Conservation (phyloP, 176 grass and related monocot species). For the Saccharum officinarum region DNA sequence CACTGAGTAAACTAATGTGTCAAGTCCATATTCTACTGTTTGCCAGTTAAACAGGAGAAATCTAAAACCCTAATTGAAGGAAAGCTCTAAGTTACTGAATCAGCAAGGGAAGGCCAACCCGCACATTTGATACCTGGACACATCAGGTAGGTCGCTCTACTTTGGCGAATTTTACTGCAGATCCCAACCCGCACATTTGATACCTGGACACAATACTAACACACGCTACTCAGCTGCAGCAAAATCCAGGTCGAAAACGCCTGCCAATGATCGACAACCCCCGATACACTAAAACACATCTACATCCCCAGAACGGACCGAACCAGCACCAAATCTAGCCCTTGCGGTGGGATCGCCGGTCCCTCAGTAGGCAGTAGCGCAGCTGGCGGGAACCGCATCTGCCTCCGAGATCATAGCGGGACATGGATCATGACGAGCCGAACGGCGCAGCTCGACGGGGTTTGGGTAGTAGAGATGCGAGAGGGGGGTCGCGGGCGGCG, state of each 20-base stretch:
- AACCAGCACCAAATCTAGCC: conserved; percentile 29
- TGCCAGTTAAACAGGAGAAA: background rate
- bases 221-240: background rate
- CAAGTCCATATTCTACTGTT: background rate
- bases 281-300: background rate
- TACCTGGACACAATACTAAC: background rate
- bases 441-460: background rate
- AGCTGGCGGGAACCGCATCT: background rate
- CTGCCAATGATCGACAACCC: background rate
- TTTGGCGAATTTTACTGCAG: conserved; percentile 20
- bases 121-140: too few relatives aligned
- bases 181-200: conserved; percentile 36
- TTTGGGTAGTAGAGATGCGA: background rate
- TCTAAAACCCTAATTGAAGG: conserved; percentile 10
- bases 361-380: background rate
- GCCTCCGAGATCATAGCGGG: conserved; percentile 8
- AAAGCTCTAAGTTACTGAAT: conserved; percentile 16
- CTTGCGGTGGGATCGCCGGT: background rate
- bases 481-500: background rate
- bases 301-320: background rate
- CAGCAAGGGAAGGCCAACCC: background rate
- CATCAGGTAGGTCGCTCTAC: background rate
- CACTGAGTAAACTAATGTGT: background rate
- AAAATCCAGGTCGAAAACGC: background rate
- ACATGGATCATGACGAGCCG: conserved; percentile 18